Percentiles rank a stretch among this genome's conserved stretches.
Evolutionary conservation across 208 protist genomes (phyloP).

Genomic region (Leptomonas seymouri): DNA sequence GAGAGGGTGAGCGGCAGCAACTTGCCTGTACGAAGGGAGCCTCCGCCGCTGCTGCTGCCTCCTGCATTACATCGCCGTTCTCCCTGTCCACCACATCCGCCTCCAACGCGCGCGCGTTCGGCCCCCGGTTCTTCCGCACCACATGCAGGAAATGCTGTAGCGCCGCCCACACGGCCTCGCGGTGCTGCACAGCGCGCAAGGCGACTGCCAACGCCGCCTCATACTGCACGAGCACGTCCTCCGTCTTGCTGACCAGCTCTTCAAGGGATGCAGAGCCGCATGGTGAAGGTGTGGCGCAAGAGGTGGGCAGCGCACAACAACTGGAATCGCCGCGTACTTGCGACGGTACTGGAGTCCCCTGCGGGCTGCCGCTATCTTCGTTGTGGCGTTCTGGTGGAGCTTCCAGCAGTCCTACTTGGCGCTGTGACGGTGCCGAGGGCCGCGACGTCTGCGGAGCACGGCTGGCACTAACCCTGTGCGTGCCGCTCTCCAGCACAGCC

Average conservation of each 20-base stretch:
- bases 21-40: too few species aligned
- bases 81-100: neutral
- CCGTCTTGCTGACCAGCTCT: neutral
- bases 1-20: too few species aligned
- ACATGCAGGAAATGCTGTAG: constrained; percentile 26
- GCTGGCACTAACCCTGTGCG: neutral
- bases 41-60: neutral
- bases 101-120: neutral
- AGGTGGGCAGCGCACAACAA: neutral
- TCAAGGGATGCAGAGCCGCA: neutral
- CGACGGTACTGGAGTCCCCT: neutral
- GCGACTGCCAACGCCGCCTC: constrained; percentile 6
- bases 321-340: neutral
- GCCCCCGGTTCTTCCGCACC: constrained; percentile 11
- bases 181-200: constrained; percentile 20
- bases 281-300: neutral
- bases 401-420: neutral
- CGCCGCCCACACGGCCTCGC: constrained; percentile 35
- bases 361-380: neutral
- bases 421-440: neutral
- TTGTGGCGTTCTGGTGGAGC: neutral
- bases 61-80: neutral
- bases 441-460: neutral
- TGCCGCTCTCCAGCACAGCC: neutral
- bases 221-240: constrained; percentile 13